phyloP scores from a whole-genome alignment of 305 asterid genomes.

The Fraxinus paxiana region DNA sequence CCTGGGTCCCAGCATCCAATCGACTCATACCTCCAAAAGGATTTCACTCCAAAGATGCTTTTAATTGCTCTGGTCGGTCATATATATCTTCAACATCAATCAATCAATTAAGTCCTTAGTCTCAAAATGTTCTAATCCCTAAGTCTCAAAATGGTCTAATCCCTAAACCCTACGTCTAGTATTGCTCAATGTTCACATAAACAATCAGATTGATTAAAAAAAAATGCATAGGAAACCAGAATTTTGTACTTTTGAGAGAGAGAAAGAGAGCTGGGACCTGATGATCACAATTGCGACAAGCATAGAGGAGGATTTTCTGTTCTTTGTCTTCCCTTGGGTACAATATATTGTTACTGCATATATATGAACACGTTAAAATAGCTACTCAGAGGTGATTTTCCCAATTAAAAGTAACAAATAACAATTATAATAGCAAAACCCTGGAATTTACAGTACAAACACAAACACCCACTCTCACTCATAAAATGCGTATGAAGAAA shows the following conservation, averaged over 20 bases:
- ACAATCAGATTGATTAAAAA: background rate
- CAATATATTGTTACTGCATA: slow-evolving; percentile 78
- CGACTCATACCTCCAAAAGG: background rate
- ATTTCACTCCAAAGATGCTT: background rate
- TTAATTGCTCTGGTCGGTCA: background rate
- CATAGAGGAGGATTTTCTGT: slow-evolving; percentile 79
- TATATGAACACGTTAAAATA: background rate
- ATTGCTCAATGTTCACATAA: background rate
- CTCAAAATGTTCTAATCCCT: background rate
- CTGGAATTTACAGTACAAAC: background rate
- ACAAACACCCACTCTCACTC: background rate
- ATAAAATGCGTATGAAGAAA: background rate
- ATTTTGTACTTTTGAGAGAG: background rate
- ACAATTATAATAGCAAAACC: background rate
- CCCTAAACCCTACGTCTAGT: background rate
- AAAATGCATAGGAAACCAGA: background rate
- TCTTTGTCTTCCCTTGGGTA: slow-evolving; percentile 98
- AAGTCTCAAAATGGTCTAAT: background rate
- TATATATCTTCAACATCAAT: background rate
- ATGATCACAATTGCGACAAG: slow-evolving; percentile 91
- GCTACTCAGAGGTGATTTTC: background rate
- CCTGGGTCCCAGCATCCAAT: background rate
- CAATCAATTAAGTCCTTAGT: background rate
- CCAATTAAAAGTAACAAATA: background rate
- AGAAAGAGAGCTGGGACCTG: slow-evolving; percentile 41